Conservation (phyloP, 2,329 filamentous ascomycete species). For the Aspergillus persii region DNA sequence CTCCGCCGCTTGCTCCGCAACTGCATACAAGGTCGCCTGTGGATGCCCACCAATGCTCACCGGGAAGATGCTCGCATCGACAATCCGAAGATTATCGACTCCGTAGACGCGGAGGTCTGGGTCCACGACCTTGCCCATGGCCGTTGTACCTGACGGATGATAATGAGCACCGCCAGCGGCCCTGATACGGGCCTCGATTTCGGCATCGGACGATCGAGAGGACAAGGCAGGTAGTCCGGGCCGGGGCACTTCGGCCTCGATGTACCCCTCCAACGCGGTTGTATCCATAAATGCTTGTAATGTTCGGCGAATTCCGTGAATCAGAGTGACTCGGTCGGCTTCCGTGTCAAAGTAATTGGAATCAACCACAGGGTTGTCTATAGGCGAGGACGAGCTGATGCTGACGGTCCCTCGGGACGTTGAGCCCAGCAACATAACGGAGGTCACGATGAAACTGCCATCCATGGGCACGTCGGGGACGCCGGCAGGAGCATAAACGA, state of each 20-base stretch:
- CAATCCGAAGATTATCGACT: neutral
- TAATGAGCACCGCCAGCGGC: neutral
- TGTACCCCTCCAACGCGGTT: neutral
- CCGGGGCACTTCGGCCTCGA: neutral
- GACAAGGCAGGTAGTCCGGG: neutral
- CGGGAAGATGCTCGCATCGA: slow-evolving; percentile 2
- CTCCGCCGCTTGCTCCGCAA: slow-evolving; percentile 6
- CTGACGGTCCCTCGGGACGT: slow-evolving; percentile 11
- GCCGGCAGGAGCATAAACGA: neutral
- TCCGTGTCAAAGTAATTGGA: slow-evolving; percentile 9
- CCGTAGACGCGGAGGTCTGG: neutral
- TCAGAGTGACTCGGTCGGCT: neutral
- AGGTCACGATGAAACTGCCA: slow-evolving; percentile 10
- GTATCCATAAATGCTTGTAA: neutral
- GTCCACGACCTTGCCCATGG: neutral
- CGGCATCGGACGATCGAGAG: neutral
- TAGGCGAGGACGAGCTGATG: neutral
- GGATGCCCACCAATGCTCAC: slow-evolving; percentile 3
- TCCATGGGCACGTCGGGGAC: slow-evolving; percentile 1
- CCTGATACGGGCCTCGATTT: neutral
- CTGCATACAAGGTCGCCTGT: slow-evolving; percentile 4
- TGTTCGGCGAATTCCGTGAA: neutral
- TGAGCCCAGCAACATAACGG: slow-evolving; percentile 4
- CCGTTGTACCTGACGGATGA: neutral
- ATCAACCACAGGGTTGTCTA: neutral